Evolutionary conservation across 768 basidiomycete genomes (phyloP), one percentile per base, ranked within the genome.

Genomic region (Boletus rubroflammeus): DNA sequence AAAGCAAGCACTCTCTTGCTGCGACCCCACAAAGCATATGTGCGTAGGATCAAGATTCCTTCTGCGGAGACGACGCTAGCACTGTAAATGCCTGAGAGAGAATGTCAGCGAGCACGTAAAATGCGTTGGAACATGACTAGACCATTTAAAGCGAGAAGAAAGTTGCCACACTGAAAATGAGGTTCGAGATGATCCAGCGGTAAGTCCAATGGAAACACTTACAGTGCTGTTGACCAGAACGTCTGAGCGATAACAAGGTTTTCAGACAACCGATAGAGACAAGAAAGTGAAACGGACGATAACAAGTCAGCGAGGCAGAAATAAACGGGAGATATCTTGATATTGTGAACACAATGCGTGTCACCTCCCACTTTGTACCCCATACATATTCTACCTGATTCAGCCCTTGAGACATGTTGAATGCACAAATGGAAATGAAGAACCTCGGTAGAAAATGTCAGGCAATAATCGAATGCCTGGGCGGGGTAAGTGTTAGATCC

Each of bases 281-380:
- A 26, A 32, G 11, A 51, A 32, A 2, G 9, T 5, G 36, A 48
- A 23, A 55, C 57, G 2, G 17, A 63, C 66, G 44, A 41, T 59
- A 67, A 32, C 58, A 60, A n/a, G 58, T 55, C 15, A 63, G 42
- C 0, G 53, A 34, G 14, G 56, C 49, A 3, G 60, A 38, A 41
- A 65, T 5, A 31, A 67, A 62, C 17, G 67, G 42, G 29, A 69
- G 52, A 46, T 69, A 69, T 56, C 66, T 64, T 46, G 67, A 46
- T 5, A 67, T 8, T 11, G 65, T 62, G 46, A 67, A 69, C 13
- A 69, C 51, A 25, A 60, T 39, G 21, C 65, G 65, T 32, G 65
- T 26, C 6, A 17, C 17, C 9, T 49, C 53, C 66, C 66, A 69
- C 36, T 51, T 58, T 3, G 60, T 56, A 6, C 58, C 58, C 67